These are phyloP conservation scores for Phyllosticta capitalensis DNA, from an alignment of 2,329 filamentous ascomycete species.

Conservation along the genomic window DNA sequence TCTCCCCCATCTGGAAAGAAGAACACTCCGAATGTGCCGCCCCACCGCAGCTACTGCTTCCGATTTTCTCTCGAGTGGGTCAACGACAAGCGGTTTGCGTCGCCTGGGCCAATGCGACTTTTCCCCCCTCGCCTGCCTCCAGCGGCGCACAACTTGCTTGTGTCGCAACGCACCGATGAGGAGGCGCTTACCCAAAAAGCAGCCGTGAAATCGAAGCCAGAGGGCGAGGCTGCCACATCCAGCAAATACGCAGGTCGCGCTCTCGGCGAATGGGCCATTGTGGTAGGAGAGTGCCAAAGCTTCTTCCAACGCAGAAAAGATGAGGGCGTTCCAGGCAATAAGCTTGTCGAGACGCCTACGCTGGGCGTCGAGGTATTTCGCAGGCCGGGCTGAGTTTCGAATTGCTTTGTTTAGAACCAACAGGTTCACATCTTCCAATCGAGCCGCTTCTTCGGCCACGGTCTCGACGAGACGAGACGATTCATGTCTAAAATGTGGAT, in stretches of 20 bases:
- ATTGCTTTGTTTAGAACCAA: background rate
- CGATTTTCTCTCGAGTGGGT: conserved; percentile 65
- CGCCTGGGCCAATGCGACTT: conserved; percentile 53
- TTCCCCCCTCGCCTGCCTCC: conserved; percentile 59
- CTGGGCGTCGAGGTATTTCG: conserved; percentile 56
- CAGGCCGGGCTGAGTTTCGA: conserved; percentile 27
- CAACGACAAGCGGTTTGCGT: conserved; percentile 42
- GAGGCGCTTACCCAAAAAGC: conserved; percentile 8
- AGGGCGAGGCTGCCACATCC: conserved; percentile 26
- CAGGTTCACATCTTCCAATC: background rate
- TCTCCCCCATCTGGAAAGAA: background rate
- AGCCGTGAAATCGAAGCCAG: conserved; percentile 20
- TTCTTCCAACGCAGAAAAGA: conserved; percentile 68
- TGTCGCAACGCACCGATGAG: conserved; percentile 19
- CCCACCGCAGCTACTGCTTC: conserved; percentile 54
- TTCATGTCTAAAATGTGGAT: background rate
- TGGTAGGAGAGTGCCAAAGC: conserved; percentile 70
- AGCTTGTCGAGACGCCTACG: conserved; percentile 59
- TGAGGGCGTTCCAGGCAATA: conserved; percentile 59
- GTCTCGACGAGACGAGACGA: background rate
- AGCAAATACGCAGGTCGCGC: conserved; percentile 60
- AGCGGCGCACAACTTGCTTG: conserved; percentile 58
- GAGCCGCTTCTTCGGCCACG: background rate
- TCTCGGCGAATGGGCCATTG: conserved; percentile 66
- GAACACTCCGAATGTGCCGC: conserved; percentile 38